These are phyloP conservation scores for Ocimum tenuiflorum DNA, from an alignment of 257 asterid genomes.

Conservation along the genomic window DNA sequence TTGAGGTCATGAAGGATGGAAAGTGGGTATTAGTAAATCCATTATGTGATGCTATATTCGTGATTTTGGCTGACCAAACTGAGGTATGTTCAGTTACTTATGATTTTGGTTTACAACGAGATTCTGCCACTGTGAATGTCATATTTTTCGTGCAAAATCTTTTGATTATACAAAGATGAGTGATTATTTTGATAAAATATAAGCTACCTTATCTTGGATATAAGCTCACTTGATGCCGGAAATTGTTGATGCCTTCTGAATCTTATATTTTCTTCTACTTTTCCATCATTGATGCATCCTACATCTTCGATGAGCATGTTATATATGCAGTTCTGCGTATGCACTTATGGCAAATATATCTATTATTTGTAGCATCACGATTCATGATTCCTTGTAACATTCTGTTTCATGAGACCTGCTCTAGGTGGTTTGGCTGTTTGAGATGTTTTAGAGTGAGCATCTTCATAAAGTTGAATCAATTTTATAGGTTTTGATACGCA, in stretches of 20 bases:
- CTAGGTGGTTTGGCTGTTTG: neutral
- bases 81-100: conserved; percentile 45
- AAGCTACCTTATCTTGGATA: neutral
- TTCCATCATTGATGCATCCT: neutral
- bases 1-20: conserved; percentile 73
- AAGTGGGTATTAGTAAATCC: conserved; percentile 67
- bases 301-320: neutral
- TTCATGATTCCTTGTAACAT: neutral
- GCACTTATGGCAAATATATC: neutral
- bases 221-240: neutral
- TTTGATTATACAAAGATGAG: neutral
- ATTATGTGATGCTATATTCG: conserved; percentile 52
- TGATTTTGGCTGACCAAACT: conserved; percentile 84
- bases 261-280: neutral
- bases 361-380: neutral
- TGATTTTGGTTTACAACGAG: neutral
- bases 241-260: neutral
- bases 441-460: neutral
- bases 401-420: neutral
- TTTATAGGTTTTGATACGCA: neutral
- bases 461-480: neutral
- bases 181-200: neutral
- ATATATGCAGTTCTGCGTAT: neutral
- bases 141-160: neutral
- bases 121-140: conserved; percentile 1